Percentiles rank a stretch among this genome's conserved stretches.
phyloP scores from a whole-genome alignment of 2,329 filamentous ascomycete genomes.

The Xylaria polymorpha region DNA sequence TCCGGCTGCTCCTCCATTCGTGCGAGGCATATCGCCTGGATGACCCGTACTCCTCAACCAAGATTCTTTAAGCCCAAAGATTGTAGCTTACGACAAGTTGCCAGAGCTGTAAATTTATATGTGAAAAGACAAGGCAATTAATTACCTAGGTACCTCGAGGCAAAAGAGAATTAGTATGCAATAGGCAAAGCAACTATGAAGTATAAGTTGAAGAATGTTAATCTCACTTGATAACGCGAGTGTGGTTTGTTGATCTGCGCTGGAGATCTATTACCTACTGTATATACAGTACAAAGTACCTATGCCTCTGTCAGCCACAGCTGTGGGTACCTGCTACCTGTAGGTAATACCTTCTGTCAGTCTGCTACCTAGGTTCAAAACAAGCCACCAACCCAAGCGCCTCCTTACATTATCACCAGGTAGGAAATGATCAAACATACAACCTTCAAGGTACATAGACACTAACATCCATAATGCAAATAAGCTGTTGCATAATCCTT shows the following conservation, averaged over 20 bases:
- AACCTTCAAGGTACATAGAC: too few relatives aligned
- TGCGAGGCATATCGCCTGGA: conserved; percentile 32
- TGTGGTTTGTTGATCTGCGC: too few relatives aligned
- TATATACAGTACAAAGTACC: too few relatives aligned
- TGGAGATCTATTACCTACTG: too few relatives aligned
- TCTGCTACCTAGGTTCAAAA: not conserved
- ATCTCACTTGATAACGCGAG: not conserved
- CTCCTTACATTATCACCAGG: not conserved
- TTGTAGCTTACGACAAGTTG: not conserved
- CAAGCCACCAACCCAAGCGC: not conserved
- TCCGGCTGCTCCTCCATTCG: conserved; percentile 49
- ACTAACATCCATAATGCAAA: too few relatives aligned
- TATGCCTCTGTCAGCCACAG: too few relatives aligned
- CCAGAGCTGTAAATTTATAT: not conserved
- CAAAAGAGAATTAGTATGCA: not conserved
- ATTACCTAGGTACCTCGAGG: not conserved
- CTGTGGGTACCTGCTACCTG: not conserved
- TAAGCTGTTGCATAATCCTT: not conserved
- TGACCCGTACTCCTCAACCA: not conserved
- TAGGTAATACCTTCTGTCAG: not conserved
- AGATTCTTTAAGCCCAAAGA: not conserved
- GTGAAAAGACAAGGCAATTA: not conserved
- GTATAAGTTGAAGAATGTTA: not conserved
- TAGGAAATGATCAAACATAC: not conserved
- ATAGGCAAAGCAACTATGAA: not conserved